These are phyloP conservation scores for Cordyceps cateniannulata DNA, from an alignment of 2,329 filamentous ascomycete species.

Conservation along the genomic window DNA sequence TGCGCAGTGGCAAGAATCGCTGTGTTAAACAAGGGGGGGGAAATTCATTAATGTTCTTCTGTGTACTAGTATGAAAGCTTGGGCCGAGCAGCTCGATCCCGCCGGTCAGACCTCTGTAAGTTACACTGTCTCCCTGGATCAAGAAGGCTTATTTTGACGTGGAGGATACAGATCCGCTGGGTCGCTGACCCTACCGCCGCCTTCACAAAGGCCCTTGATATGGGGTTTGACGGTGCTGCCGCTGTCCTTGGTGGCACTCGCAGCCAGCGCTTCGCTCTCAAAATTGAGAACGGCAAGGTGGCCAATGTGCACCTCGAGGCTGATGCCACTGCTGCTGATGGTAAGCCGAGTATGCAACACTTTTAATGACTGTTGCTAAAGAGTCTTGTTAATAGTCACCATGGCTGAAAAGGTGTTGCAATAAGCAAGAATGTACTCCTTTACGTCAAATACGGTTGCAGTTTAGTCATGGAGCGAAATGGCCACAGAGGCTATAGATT, in stretches of 20 bases:
- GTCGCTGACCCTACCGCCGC: conserved; percentile 71
- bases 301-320: conserved; percentile 77
- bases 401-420: conserved; percentile 45
- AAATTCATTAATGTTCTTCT: not conserved
- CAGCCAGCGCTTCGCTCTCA: conserved; percentile 81
- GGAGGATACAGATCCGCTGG: conserved; percentile 67
- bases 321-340: conserved; percentile 76
- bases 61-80: conserved; percentile 72
- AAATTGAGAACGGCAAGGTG: conserved; percentile 80
- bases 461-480: not conserved
- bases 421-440: conserved; percentile 14
- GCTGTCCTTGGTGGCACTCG: conserved; percentile 76
- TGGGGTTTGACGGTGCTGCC: conserved; percentile 67
- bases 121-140: conserved; percentile 17
- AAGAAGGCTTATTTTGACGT: not conserved
- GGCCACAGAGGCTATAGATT: no score
- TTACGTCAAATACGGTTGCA: not conserved
- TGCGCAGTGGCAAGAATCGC: not conserved
- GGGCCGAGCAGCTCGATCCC: conserved; percentile 73
- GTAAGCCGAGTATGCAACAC: conserved; percentile 37
- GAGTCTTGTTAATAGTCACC: conserved; percentile 34
- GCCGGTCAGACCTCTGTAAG: conserved; percentile 67
- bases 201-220: conserved; percentile 78
- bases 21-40: not conserved
- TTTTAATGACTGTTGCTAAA: not conserved